A percentile compares a stretch with the other conserved stretches of the same genome.
Evolutionary conservation across 257 asterid genomes (phyloP).

Genomic region (Nicotiana obtusifolia): DNA sequence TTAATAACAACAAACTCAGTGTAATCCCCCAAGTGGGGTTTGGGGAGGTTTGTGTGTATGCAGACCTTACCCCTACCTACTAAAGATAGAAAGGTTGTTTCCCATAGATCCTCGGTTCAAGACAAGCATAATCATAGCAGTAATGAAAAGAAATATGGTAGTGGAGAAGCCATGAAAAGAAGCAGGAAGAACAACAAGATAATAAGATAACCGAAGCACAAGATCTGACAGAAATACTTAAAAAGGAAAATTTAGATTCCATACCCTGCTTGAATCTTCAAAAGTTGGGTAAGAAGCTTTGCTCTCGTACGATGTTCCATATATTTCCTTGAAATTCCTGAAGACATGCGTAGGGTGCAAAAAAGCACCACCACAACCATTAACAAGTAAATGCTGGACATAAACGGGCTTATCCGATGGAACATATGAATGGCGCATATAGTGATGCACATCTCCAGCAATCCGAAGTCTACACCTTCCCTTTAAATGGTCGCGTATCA

Average conservation of each 20-base stretch:
- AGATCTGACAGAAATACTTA: not conserved
- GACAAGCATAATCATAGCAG: too few relatives aligned
- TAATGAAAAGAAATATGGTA: too few relatives aligned
- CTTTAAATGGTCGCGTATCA: conserved; percentile 73
- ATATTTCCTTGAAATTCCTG: conserved; percentile 49
- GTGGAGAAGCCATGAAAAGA: too few relatives aligned
- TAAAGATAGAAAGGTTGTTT: too few relatives aligned
- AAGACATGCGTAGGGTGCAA: conserved; percentile 98
- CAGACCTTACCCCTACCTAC: too few relatives aligned
- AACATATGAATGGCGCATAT: conserved; percentile 85
- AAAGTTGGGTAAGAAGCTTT: conserved; percentile 88
- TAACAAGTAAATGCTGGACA: conserved; percentile 90
- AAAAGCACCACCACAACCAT: conserved; percentile 99
- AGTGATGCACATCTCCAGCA: conserved; percentile 98
- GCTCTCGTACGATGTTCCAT: conserved; percentile 70
- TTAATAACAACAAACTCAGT: too few relatives aligned
- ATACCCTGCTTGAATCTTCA: conserved; percentile 98
- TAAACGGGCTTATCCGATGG: conserved; percentile 73
- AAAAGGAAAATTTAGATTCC: not conserved
- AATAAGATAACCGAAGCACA: too few relatives aligned
- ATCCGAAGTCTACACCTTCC: conserved; percentile 89
- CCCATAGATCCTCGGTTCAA: too few relatives aligned
- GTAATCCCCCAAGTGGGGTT: too few relatives aligned
- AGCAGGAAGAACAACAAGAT: too few relatives aligned
- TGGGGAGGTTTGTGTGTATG: too few relatives aligned